A percentile compares a stretch with the other conserved stretches of the same genome.
Conservation (phyloP, 768 basidiomycete species). For the Serendipita indica region DNA sequence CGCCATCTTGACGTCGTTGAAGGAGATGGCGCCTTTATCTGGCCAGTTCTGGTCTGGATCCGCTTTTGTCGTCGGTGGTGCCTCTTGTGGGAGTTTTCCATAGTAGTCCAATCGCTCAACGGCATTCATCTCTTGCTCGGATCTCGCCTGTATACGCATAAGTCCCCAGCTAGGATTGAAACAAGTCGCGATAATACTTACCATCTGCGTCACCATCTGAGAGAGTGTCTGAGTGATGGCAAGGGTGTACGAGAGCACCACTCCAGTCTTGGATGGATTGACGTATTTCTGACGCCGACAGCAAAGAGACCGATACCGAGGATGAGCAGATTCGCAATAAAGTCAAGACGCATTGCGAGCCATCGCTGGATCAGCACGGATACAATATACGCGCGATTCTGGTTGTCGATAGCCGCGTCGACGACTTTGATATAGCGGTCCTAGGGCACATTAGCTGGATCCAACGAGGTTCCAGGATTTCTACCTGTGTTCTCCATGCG, state of each 20-base stretch:
- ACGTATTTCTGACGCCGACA: conserved; percentile 38
- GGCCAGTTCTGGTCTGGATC: conserved; percentile 30
- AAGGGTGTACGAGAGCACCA: conserved; percentile 41
- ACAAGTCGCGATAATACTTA: conserved; percentile 4
- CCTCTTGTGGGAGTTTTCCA: conserved; percentile 45
- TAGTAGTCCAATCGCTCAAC: conserved; percentile 61
- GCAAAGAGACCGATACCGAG: conserved; percentile 59
- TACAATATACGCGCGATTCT: conserved; percentile 39
- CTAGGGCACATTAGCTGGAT: conserved; percentile 19
- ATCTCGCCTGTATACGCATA: conserved; percentile 5
- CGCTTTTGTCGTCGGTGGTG: conserved; percentile 24
- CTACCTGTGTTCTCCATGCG: conserved; percentile 41
- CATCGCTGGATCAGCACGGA: conserved; percentile 23
- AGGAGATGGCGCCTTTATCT: conserved; percentile 35
- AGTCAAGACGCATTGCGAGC: conserved; percentile 47
- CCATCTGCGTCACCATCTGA: conserved; percentile 11
- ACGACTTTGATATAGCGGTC: conserved; percentile 35
- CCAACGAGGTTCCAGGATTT: conserved; percentile 7
- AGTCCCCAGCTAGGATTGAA: conserved; percentile 9
- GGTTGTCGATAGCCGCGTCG: conserved; percentile 39
- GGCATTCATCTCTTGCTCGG: conserved; percentile 59
- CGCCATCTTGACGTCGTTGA: conserved; percentile 38
- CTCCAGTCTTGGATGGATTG: conserved; percentile 48
- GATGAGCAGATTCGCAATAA: conserved; percentile 51
- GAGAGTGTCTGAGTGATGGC: conserved; percentile 10